Evolutionary conservation across 2,329 filamentous ascomycete genomes (phyloP), one percentile per base, ranked within the genome.

Genomic region (Cladophialophora yegresii): DNA sequence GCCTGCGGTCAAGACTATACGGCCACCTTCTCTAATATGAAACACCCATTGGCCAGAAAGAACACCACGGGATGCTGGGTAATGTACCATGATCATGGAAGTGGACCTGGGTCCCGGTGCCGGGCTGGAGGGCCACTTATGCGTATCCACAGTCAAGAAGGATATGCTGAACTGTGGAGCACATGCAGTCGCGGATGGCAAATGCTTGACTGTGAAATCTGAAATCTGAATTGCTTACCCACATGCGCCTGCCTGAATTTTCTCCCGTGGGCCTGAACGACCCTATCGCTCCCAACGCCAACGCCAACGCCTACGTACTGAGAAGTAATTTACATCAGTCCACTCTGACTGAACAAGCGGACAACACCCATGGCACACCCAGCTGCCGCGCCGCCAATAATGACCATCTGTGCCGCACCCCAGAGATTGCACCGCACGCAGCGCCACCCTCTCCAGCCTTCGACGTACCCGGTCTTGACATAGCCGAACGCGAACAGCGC

Each of bases 311-410:
- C 36, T n/a, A 43, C 36, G 16, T n/a, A n/a, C 36, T n/a, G 36
- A 8, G 16, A 28, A 28, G 6, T 28, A 7, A 43, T 16, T 12
- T 43, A 43, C 36, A 43, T 13, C 8, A 16, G 16, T 16, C 36
- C 13, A 1, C 2, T 40, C 36, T 6, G 4, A n/a, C 50, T 64
- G 57, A 67, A 67, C 55, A 67, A 23, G 33, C 65, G 50, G 32
- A 67, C 65, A 32, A 89, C 83, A 2, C 77, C 82, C 75, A 89
- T 89, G 28, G 87, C 87, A 12, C 87, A 86, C 0, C 84, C 87
- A 0, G 88, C 88, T 3, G 88, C 88, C 59, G 88, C 68, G 16
- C 85, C 84, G 32, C 88, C 88, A 51, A 90, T 83, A 26, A 87
- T 71, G 36, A 88, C 76, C 73, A 89, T 90, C 76, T 89, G 85